Base-by-base conservation (phyloP, 768 basidiomycete species). In the Psilocybe tampanensis region DNA sequence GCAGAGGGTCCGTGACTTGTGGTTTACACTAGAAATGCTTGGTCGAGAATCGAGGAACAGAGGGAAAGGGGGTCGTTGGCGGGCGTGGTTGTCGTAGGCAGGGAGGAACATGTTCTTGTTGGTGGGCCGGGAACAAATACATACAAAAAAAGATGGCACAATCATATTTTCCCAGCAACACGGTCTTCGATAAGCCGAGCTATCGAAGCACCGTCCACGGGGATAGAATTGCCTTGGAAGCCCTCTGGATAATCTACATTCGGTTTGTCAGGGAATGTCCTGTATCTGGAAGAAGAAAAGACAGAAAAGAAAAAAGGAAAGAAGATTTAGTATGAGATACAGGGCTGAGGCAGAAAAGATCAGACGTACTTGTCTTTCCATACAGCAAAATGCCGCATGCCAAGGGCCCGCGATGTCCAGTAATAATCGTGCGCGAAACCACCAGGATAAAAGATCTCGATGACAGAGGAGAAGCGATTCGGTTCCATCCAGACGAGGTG, bases 381-480 rank as follows among this genome's bases (percentile, higher is more conserved):
- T 29, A 95, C 77, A 1, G 84, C 88, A 61, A 86, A 89, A 70
- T 94, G 86, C 17, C 70, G 76, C 79, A 91, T 86, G 4, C 90
- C 90, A 11, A 94, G 70, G 0, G 90, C 85, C 32, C 82, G 72
- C 4, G 87, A 61, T 0, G 92, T 94, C 86, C 91, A 95, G 64
- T 92, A 85, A 68, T 94, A 94, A 65, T 94, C 93, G 64, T 89
- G 87, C 23, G 92, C 87, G 67, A 92, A 94, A 0, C 92, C 93
- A 2, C 70, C 77, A 0, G 91, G 92, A 66, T 80, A 89, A 73
- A 95, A 92, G 13, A 95, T 83, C 72, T 95, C 92, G 60, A 95
- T 89, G 18, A 95, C 90, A 5, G 90, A 86, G 5, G 90, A 86
- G n/a, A 85, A 70, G 0, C 83, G 83, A 3, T 86, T 89, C 1